Base-by-base conservation (phyloP, 371 early-diverging fungal species). In the Parasitella parasitica region DNA sequence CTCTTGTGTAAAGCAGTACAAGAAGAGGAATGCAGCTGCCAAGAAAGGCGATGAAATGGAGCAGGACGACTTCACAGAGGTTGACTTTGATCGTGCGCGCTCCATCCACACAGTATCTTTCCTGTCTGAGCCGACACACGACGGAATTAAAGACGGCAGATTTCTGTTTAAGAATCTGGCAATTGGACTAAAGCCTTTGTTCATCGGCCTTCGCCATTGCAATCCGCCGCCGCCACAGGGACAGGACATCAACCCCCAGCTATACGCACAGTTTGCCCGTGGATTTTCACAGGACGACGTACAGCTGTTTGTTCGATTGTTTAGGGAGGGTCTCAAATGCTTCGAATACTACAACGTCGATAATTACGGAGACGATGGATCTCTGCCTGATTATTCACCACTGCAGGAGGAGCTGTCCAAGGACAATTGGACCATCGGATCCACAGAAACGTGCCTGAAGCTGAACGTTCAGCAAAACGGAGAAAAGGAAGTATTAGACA, bases 401-500 rank as follows among this genome's bases (percentile, higher is more conserved):
- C 55, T 62, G 12, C 50, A 54, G 51, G 65, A 62, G 16, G 63
- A 57, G 27, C 32, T 34, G 8, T 65, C 53, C 2, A 64, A 64
- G 26, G 77, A 79, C 32, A 64, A 70, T 30, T 71, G 63, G 63
- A 63, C 74, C 2, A 63, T 78, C 30, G 77, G 77, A 36, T 67
- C 73, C 1, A 63, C 56, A 59, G 69, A 58, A 63, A 66, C 56
- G 43, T 69, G 46, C 41, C 81, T 11, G 77, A 83, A 30, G 75
- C 81, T 16, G 75, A 83, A 38, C 77, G 84, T 39, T 86, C 91
- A 67, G 87, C 91, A 48, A 34, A 63, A 56, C 34, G 63, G 63
- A 9, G 94, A 93, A 61, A 95, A 93, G 66, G 98, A 99, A 61
- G 88, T 91, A 2, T 78, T 95, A 24, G 99, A 99, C 62, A 86